Evolutionary conservation across 2,329 filamentous ascomycete species (phyloP).

Genomic region (Grosmannia serpens): DNA sequence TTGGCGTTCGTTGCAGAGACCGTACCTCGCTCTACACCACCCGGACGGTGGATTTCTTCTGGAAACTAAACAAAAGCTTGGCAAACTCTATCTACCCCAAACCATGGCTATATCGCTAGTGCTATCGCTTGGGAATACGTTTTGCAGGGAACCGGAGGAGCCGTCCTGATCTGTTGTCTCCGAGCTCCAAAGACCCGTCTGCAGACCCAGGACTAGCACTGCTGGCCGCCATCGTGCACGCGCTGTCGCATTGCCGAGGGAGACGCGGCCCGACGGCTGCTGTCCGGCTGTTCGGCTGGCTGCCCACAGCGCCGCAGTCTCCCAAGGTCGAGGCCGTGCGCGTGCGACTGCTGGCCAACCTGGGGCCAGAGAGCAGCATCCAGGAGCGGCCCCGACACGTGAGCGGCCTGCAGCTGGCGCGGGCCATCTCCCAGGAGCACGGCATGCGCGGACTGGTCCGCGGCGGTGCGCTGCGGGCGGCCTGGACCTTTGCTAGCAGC

Average conservation of each 20-base stretch:
- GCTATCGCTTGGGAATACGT: too few relatives aligned
- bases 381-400: constrained; percentile 16
- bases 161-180: too few relatives aligned
- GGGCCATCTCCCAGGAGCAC: constrained; percentile 51
- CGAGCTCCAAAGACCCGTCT: constrained; percentile 84
- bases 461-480: constrained; percentile 59
- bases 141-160: too few relatives aligned
- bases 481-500: constrained; percentile 74
- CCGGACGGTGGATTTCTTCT: too few relatives aligned
- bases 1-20: too few relatives aligned
- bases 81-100: too few relatives aligned
- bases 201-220: constrained; percentile 64
- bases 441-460: constrained; percentile 67
- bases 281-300: constrained; percentile 70
- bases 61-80: too few relatives aligned
- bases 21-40: too few relatives aligned
- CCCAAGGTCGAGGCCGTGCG: constrained; percentile 71
- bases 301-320: constrained; percentile 81
- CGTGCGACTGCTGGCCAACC: constrained; percentile 36
- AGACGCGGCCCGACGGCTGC: constrained; percentile 45
- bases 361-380: too few relatives aligned
- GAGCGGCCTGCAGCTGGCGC: constrained; percentile 48
- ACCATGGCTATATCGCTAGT: too few relatives aligned
- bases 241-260: constrained; percentile 45
- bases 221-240: constrained; percentile 60